phyloP scores from a whole-genome alignment of 73 alveolate species.

The Blepharisma japonicum region DNA sequence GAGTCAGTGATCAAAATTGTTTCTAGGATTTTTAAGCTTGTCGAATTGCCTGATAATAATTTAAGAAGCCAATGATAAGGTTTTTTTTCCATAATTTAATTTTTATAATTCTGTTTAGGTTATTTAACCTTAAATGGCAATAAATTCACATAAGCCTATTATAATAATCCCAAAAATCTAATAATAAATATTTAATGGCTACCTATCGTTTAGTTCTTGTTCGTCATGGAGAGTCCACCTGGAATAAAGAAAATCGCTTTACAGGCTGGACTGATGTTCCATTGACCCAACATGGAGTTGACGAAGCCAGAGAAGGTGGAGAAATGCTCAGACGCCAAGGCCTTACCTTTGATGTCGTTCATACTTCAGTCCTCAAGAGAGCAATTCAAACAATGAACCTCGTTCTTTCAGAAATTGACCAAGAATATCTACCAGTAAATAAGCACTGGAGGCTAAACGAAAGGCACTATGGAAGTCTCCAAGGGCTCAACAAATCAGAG shows the following conservation, averaged over 20 bases:
- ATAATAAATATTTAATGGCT: no score
- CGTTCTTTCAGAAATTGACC: slow-evolving; percentile 69
- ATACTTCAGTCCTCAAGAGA: slow-evolving; percentile 94
- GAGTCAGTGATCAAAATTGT: no score
- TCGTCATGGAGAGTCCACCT: slow-evolving; percentile 56
- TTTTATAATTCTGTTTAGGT: no score
- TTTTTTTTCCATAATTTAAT: no score
- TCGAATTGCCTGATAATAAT: no score
- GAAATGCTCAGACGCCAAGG: slow-evolving; percentile 39
- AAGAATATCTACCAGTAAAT: slow-evolving; percentile 75
- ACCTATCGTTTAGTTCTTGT: slow-evolving; percentile 39
- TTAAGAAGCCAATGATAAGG: no score
- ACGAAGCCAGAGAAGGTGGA: slow-evolving; percentile 43
- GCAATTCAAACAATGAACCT: slow-evolving; percentile 56
- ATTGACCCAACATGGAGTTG: slow-evolving; percentile 72
- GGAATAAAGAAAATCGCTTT: slow-evolving; percentile 87
- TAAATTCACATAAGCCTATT: no score
- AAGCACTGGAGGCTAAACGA: slow-evolving; percentile 91
- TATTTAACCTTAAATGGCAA: no score
- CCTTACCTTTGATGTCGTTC: slow-evolving; percentile 84
- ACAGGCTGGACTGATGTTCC: slow-evolving; percentile 99
- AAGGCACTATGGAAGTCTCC: slow-evolving; percentile 94
- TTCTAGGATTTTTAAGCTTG: no score
- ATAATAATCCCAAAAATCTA: no score
- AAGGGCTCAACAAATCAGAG: slow-evolving; percentile 93